phyloP scores from a whole-genome alignment of 2,329 filamentous ascomycete genomes.

The Penicillium hordei region DNA sequence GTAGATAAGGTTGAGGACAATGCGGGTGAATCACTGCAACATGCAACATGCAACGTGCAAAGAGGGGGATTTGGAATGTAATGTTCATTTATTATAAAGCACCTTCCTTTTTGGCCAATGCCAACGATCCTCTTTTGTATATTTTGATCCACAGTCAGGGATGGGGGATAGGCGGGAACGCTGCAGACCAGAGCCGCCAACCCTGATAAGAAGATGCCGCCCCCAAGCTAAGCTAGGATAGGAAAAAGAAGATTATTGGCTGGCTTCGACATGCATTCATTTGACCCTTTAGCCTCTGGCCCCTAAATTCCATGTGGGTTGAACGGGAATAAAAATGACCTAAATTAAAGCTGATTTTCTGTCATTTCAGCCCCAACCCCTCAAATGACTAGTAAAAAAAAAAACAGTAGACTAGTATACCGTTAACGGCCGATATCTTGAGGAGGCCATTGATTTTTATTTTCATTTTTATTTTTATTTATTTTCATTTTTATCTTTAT shows the following conservation, averaged over 20 bases:
- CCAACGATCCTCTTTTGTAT: neutral
- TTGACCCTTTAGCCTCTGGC: neutral
- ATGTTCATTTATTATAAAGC: neutral
- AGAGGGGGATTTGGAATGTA: neutral
- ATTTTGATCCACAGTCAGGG: neutral
- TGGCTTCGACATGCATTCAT: neutral
- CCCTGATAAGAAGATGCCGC: neutral
- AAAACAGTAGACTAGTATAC: neutral
- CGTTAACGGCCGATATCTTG: neutral
- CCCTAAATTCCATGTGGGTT: neutral
- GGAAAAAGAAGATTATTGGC: neutral
- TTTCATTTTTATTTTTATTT: too few relatives aligned
- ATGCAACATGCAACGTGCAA: neutral
- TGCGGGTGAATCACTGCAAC: constrained; percentile 5
- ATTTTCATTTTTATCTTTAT: too few relatives aligned
- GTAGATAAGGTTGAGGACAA: constrained; percentile 6
- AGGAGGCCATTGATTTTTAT: neutral
- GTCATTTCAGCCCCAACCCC: neutral
- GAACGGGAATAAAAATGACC: neutral
- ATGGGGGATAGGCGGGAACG: neutral
- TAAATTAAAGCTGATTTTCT: neutral
- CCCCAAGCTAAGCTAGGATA: neutral
- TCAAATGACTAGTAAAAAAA: neutral
- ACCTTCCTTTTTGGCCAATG: constrained; percentile 1
- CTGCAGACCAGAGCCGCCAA: constrained; percentile 3